These are phyloP conservation scores for Neocallimastix lanati DNA, from an alignment of 192 early-diverging fungal species.

Conservation along the genomic window DNA sequence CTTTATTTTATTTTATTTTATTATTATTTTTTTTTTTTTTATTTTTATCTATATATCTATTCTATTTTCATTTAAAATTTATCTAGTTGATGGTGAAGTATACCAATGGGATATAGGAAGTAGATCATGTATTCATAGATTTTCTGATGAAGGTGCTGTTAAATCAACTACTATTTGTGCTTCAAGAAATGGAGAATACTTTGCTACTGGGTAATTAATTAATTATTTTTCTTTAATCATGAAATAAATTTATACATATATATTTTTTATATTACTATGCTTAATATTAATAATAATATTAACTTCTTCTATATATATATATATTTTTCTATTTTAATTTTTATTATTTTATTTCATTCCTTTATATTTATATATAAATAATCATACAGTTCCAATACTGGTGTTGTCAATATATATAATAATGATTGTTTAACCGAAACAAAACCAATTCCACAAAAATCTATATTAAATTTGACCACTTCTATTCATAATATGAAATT, in stretches of 20 bases:
- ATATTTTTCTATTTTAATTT: neutral
- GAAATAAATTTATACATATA: neutral
- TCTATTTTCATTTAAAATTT: neutral
- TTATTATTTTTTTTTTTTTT: no score
- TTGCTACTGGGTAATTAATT: constrained; percentile 58
- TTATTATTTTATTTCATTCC: neutral
- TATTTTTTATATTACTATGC: neutral
- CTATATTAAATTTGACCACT: constrained; percentile 75
- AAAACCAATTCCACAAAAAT: constrained; percentile 47
- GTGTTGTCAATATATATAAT: constrained; percentile 84
- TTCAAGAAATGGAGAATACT: constrained; percentile 51
- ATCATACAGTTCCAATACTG: constrained; percentile 33
- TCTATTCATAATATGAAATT: constrained; percentile 51
- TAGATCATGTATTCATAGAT: constrained; percentile 55
- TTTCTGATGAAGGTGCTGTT: constrained; percentile 66
- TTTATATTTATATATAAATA: neutral
- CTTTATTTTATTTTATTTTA: no score
- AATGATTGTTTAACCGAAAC: constrained; percentile 19
- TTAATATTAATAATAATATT: no score
- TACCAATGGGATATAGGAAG: constrained; percentile 75
- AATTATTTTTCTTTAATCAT: no score
- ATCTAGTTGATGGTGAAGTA: constrained; percentile 52
- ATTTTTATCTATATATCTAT: neutral
- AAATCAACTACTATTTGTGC: constrained; percentile 50
- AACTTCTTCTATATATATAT: neutral